These are phyloP conservation scores for Gnaphalium uliginosum DNA, from an alignment of 129 eudicot species.

Conservation along the genomic window DNA sequence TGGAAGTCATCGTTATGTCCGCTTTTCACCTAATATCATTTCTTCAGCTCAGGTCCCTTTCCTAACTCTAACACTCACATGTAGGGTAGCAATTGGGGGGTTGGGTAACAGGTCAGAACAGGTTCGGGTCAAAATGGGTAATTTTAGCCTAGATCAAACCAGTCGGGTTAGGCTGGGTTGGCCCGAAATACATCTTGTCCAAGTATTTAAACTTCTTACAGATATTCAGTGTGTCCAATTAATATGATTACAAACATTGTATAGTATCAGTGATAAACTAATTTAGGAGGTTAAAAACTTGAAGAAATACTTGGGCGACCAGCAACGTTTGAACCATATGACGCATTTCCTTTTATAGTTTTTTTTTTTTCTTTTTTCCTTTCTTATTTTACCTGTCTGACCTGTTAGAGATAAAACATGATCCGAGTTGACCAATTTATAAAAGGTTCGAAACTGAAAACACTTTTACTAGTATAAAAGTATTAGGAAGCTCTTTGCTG, in stretches of 20 bases:
- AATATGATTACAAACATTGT: neutral
- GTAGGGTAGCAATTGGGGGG: neutral
- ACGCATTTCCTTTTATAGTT: neutral
- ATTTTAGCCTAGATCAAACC: neutral
- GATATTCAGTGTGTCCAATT: neutral
- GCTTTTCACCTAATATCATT: constrained; percentile 79
- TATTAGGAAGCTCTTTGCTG: neutral
- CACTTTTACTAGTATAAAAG: neutral
- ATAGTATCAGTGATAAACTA: neutral
- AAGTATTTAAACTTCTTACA: neutral
- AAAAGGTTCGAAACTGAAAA: neutral
- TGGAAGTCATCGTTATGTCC: constrained; percentile 85
- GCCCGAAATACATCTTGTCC: neutral
- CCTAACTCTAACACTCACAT: constrained; percentile 17
- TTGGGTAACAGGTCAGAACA: neutral
- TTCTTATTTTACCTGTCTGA: neutral
- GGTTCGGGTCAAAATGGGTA: neutral
- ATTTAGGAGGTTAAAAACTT: neutral
- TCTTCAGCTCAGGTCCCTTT: constrained; percentile 77
- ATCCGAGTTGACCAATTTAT: neutral
- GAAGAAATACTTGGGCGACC: neutral
- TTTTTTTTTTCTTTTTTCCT: no score
- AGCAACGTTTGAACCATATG: neutral
- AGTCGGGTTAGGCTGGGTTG: neutral
- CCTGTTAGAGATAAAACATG: neutral